These are phyloP conservation scores for Hyphopichia wangnamkhiaoensis DNA, from an alignment of 1,139 yeast genomes.

Conservation along the genomic window DNA sequence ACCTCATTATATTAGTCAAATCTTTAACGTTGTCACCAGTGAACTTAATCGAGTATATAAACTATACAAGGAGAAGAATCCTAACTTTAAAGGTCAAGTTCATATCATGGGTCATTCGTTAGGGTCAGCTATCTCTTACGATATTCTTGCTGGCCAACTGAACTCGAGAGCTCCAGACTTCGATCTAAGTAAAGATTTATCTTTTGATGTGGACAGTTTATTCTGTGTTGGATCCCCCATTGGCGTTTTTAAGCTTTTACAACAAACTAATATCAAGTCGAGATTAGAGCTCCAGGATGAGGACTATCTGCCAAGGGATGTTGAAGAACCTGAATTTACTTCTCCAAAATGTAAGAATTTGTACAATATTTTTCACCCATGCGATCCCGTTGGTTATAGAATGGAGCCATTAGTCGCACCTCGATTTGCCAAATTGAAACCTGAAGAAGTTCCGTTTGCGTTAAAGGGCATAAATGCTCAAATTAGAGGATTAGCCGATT, in stretches of 20 bases:
- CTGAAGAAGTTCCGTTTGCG: conserved; percentile 62
- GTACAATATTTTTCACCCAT: conserved; percentile 81
- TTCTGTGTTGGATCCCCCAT: conserved; percentile 90
- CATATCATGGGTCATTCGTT: conserved; percentile 89
- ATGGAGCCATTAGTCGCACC: conserved; percentile 76
- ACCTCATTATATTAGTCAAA: conserved; percentile 63
- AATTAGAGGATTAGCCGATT: conserved; percentile 38
- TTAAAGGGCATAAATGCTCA: conserved; percentile 48
- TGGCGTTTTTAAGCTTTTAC: conserved; percentile 78
- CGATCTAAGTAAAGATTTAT: conserved; percentile 37
- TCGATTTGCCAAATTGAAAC: conserved; percentile 54
- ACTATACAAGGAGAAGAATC: conserved; percentile 62
- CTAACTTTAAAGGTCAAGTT: conserved; percentile 74
- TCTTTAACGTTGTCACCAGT: conserved; percentile 62
- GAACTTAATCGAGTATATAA: conserved; percentile 73
- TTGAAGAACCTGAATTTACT: conserved; percentile 11
- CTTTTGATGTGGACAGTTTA: conserved; percentile 71
- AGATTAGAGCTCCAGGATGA: conserved; percentile 23
- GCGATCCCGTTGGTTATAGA: conserved; percentile 88
- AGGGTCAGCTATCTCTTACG: conserved; percentile 85
- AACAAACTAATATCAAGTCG: conserved; percentile 53
- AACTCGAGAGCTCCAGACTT: conserved; percentile 21
- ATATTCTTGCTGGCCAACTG: conserved; percentile 66
- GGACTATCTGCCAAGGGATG: conserved; percentile 19
- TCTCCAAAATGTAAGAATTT: conserved; percentile 60